phyloP scores from a whole-genome alignment of 176 grass and related monocot species.

The Juncus inflexus region DNA sequence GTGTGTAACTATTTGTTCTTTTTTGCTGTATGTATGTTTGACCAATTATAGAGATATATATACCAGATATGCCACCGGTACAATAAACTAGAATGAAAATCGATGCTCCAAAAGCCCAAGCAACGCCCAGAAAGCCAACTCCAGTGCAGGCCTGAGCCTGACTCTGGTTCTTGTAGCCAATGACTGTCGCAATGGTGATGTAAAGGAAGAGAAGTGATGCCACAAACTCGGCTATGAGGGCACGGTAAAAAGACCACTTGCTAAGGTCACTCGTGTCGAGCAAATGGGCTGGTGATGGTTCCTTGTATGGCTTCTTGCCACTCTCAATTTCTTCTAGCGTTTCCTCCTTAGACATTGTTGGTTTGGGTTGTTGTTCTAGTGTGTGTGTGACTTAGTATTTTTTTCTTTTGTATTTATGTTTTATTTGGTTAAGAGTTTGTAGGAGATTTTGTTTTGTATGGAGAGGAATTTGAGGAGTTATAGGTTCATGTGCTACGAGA shows the following conservation, averaged over 20 bases:
- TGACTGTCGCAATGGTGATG: slow-evolving; percentile 75
- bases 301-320: slow-evolving; percentile 44
- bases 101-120: slow-evolving; percentile 83
- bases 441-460: neutral
- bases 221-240: slow-evolving; percentile 72
- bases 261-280: slow-evolving; percentile 51
- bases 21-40: neutral
- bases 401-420: neutral
- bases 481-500: neutral
- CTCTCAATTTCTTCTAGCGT: neutral
- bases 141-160: slow-evolving; percentile 27
- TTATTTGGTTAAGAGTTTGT: neutral
- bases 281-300: slow-evolving; percentile 39
- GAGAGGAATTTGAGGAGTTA: slow-evolving; percentile 5
- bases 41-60: neutral
- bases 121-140: slow-evolving; percentile 68
- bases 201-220: slow-evolving; percentile 86
- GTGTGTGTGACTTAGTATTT: neutral
- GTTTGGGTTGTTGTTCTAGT: neutral
- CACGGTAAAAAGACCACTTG: slow-evolving; percentile 73
- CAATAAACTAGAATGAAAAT: slow-evolving; percentile 88
- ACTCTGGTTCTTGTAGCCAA: slow-evolving; percentile 64
- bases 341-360: slow-evolving; percentile 38
- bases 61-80: slow-evolving; percentile 68
- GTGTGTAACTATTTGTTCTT: too few relatives aligned